These are phyloP conservation scores for Corylus americana DNA, from an alignment of 306 rosid species.

Conservation along the genomic window DNA sequence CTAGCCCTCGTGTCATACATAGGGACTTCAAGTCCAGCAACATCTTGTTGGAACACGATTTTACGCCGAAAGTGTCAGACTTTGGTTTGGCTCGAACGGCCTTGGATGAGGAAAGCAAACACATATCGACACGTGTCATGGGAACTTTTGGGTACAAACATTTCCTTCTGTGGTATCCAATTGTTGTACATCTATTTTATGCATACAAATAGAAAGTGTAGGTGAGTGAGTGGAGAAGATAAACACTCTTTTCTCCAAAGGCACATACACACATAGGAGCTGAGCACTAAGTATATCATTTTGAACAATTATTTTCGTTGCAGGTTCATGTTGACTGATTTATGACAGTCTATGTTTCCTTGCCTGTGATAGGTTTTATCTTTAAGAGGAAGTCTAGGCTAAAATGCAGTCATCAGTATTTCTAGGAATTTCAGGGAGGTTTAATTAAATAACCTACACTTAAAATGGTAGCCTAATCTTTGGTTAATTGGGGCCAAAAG, in stretches of 20 bases:
- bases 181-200: background rate
- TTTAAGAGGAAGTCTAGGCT: conserved; percentile 6
- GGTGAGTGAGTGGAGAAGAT: background rate
- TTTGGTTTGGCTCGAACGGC: conserved; percentile 97
- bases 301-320: conserved; percentile 8
- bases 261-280: background rate
- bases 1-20: conserved; percentile 95
- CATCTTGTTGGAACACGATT: conserved; percentile 88
- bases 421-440: background rate
- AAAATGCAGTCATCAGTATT: conserved; percentile 1
- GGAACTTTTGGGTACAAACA: conserved; percentile 92
- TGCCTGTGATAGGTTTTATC: background rate
- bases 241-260: background rate
- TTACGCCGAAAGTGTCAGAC: conserved; percentile 94
- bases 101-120: conserved; percentile 73
- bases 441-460: background rate
- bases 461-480: conserved; percentile 2
- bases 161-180: conserved; percentile 11
- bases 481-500: background rate
- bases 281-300: background rate
- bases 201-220: background rate
- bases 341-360: background rate
- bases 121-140: conserved; percentile 96
- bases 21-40: conserved; percentile 96
- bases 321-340: background rate